These are phyloP conservation scores for Heritiera fomes DNA, from an alignment of 345 rosid genomes.

Conservation along the genomic window DNA sequence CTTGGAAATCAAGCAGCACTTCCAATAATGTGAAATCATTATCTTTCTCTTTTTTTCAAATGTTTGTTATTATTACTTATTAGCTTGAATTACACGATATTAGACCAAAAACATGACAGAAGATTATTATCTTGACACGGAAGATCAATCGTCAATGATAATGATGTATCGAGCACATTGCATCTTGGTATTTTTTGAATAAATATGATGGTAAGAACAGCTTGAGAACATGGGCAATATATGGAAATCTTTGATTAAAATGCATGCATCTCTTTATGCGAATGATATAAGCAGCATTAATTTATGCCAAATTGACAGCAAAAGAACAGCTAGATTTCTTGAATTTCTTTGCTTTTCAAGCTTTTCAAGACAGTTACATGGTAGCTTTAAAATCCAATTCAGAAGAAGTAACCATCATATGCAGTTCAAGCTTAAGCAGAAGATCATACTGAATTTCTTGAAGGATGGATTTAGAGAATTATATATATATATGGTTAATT, in stretches of 20 bases:
- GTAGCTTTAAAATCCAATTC: neutral
- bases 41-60: neutral
- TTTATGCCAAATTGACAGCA: neutral
- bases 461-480: neutral
- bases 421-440: neutral
- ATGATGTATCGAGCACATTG: neutral
- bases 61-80: neutral
- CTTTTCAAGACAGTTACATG: neutral
- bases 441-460: neutral
- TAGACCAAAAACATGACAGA: neutral
- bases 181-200: neutral
- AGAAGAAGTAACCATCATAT: neutral
- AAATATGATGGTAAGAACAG: neutral
- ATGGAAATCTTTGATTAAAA: neutral
- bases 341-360: neutral
- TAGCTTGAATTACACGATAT: neutral
- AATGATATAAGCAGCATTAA: slow-evolving; percentile 5
- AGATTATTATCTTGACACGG: neutral
- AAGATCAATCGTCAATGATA: slow-evolving; percentile 13
- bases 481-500: too few species aligned
- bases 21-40: neutral
- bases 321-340: slow-evolving; percentile 8
- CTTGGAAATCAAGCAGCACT: neutral
- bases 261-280: neutral
- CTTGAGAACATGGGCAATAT: neutral